Percentiles rank a stretch among this genome's conserved stretches.
These are phyloP conservation scores for Teunomyces lycoperdinae DNA, from an alignment of 805 yeast species.

Conservation along the genomic window DNA sequence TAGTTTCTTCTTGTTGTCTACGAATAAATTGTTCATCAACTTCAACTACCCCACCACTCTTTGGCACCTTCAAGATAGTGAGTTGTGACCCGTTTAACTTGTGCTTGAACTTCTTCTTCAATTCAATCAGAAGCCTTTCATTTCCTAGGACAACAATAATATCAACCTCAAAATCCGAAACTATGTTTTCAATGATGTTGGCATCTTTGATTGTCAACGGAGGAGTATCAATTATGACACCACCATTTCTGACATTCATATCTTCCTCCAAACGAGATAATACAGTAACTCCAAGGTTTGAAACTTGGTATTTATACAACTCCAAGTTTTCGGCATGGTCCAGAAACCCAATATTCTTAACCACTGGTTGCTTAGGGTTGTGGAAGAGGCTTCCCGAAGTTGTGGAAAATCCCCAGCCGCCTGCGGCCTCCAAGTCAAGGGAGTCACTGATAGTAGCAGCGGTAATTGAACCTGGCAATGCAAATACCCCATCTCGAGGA, in stretches of 20 bases:
- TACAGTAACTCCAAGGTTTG: constrained; percentile 50
- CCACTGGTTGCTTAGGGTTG: constrained; percentile 89
- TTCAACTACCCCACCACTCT: constrained; percentile 75
- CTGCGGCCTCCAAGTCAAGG: constrained; percentile 66
- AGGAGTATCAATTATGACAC: constrained; percentile 75
- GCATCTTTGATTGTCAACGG: constrained; percentile 51
- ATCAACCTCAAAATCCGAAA: constrained; percentile 58
- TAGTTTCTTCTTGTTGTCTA: constrained; percentile 68
- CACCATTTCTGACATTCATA: constrained; percentile 42
- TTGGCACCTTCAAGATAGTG: constrained; percentile 58
- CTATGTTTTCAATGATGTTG: constrained; percentile 52
- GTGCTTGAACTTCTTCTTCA: constrained; percentile 49
- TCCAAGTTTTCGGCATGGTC: constrained; percentile 53
- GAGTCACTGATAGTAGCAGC: constrained; percentile 83
- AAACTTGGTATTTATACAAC: constrained; percentile 48
- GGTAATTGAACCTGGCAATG: constrained; percentile 79
- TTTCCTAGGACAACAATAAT: constrained; percentile 70
- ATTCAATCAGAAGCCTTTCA: constrained; percentile 64
- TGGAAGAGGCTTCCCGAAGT: constrained; percentile 69
- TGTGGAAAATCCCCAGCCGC: constrained; percentile 76
- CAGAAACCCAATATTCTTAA: constrained; percentile 74
- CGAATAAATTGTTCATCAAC: constrained; percentile 68
- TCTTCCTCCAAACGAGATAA: constrained; percentile 53
- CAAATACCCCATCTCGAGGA: constrained; percentile 66
- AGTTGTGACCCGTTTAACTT: constrained; percentile 30